phyloP scores from a whole-genome alignment of 1,284 basidiomycete species.

The Cerrena zonata region DNA sequence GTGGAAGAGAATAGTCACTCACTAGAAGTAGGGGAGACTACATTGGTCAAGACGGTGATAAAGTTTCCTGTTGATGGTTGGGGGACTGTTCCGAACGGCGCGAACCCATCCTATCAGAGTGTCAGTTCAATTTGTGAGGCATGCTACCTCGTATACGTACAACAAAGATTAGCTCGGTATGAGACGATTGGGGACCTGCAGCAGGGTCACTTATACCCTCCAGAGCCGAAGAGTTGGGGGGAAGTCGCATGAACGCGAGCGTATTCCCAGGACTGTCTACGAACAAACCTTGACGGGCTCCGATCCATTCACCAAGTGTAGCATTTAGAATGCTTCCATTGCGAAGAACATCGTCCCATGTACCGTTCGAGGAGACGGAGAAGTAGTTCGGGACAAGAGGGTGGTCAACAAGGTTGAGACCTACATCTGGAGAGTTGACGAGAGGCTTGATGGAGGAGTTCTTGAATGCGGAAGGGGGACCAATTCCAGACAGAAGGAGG shows the following conservation, averaged over 20 bases:
- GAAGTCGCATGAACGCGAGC: conserved; percentile 21
- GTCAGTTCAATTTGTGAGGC: not conserved
- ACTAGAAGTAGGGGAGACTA: conserved; percentile 33
- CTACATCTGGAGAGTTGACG: conserved; percentile 32
- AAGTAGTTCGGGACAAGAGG: conserved; percentile 19
- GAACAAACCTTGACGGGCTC: conserved; percentile 19
- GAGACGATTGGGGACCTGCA: conserved; percentile 14
- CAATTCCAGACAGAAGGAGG: conserved; percentile 22
- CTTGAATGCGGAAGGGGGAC: conserved; percentile 10
- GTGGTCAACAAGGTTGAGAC: conserved; percentile 37
- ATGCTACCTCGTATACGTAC: not conserved
- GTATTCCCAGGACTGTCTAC: conserved; percentile 17
- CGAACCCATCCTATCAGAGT: conserved; percentile 9
- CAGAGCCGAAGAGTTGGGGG: conserved; percentile 6
- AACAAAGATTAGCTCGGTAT: conserved; percentile 16
- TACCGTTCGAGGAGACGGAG: conserved; percentile 18
- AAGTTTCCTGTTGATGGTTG: conserved; percentile 25
- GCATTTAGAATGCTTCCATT: conserved; percentile 15
- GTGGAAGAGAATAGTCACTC: conserved; percentile 12
- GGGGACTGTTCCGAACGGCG: conserved; percentile 8
- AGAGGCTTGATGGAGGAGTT: conserved; percentile 22
- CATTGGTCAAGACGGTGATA: conserved; percentile 20
- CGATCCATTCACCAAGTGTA: conserved; percentile 17
- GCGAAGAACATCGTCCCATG: conserved; percentile 18
- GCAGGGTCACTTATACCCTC: no score